Evolutionary conservation across 2,329 filamentous ascomycete genomes (phyloP).

Genomic region (Capronia epimyces): DNA sequence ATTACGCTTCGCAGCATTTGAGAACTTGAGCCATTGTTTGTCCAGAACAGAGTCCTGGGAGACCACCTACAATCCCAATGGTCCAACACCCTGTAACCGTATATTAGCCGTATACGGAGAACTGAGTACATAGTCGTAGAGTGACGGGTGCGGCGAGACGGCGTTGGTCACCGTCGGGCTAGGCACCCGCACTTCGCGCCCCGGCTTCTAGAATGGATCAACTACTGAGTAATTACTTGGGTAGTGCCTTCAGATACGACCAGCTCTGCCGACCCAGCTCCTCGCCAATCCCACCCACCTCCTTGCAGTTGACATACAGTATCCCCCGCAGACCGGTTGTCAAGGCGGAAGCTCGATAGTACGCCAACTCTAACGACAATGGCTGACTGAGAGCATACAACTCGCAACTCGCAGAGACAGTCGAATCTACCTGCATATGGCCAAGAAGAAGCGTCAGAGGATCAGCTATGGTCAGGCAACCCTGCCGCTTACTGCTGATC

Average conservation of each 20-base stretch:
- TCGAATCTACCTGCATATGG: constrained; percentile 42
- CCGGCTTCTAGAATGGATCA: constrained; percentile 2
- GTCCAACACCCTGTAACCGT: too few species aligned
- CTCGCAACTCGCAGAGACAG: constrained; percentile 2
- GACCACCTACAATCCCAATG: too few species aligned
- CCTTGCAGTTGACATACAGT: too few species aligned
- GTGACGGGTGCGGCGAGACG: too few species aligned
- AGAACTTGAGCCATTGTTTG: neutral
- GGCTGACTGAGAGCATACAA: constrained; percentile 11
- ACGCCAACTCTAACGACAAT: constrained; percentile 2
- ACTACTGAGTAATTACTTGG: neutral
- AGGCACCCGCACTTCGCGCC: too few species aligned
- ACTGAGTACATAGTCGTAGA: neutral
- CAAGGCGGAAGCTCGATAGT: constrained; percentile 3
- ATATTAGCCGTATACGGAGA: too few species aligned
- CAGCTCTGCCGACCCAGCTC: constrained; percentile 10
- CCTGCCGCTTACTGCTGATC: neutral
- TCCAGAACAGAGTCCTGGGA: neutral
- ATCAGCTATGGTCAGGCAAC: constrained; percentile 61
- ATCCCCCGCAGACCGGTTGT: neutral
- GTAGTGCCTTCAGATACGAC: constrained; percentile 8
- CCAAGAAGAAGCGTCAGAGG: constrained; percentile 63
- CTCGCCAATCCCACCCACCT: neutral
- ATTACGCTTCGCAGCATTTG: neutral
- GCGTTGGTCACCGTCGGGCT: too few species aligned